Evolutionary conservation across 371 early-diverging fungal species (phyloP), one percentile per base, ranked within the genome.

Genomic region (Syncephalastrum monosporum): DNA sequence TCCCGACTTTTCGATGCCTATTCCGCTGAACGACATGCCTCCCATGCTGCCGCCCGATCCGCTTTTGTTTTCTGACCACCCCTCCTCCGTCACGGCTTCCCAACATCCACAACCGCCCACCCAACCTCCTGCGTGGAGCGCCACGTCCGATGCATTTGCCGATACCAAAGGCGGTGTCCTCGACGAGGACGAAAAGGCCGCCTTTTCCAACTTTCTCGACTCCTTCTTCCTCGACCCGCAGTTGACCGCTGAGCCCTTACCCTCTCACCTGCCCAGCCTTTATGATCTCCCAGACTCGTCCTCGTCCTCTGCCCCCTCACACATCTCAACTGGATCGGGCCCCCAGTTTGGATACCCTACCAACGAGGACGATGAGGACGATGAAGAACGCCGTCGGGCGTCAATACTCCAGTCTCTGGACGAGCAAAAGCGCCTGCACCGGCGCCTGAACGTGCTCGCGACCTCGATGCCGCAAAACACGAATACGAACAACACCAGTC

Each of bases 1-100:
- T 44, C 79, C 79, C 46, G 64, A 65, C 15, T 72, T 78, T 59
- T 65, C 75, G 25, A 74, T 78, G 52, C 79, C 79, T 27, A 61
- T 78, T 44, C 75, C 71, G 25, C 48, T 75, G 17, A 33, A 33
- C 38, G 75, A 79, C 53, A 62, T 73, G 43, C 64, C 70, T 25
- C 65, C 75, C 33, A 48, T 67, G 33, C 59, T 60, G 10, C 45
- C 54, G 27, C 23, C 62, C 60, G 27, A 55, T 33, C 38, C 38
- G 38, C 38, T 33, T 10, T 12, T 33, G 21, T 38, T 41, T 42
- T 14, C 38, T 33, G 38, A 33, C 38, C 38, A 33, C 38, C 38
- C 38, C 12, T 14, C 16, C 4, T 38, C 16, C 53, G 16, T 17
- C 53, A 12, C 47, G 10, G 19, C 50, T 15, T 46, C n/a, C 45